These are phyloP conservation scores for Stylosanthes scabra DNA, from an alignment of 331 rosid species.

Conservation along the genomic window DNA sequence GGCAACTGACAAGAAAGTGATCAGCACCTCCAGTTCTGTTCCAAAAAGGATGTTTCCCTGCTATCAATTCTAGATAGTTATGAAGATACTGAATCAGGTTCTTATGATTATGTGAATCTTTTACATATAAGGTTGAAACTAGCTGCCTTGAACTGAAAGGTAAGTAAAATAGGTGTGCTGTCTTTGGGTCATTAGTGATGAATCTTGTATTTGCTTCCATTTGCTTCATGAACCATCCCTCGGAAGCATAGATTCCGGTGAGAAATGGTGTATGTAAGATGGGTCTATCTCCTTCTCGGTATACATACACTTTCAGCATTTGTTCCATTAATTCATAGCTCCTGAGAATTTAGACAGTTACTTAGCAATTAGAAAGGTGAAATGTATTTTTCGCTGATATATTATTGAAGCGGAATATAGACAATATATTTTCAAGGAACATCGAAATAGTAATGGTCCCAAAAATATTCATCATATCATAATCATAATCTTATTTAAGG, in stretches of 20 bases:
- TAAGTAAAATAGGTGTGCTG: constrained; percentile 89
- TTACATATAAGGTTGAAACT: constrained; percentile 63
- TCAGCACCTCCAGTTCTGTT: constrained; percentile 96
- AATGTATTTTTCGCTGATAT: neutral
- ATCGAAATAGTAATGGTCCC: neutral
- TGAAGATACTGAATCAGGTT: constrained; percentile 66
- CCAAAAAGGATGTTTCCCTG: constrained; percentile 70
- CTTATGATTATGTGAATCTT: constrained; percentile 57
- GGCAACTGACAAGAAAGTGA: constrained; percentile 96
- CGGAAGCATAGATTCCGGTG: constrained; percentile 87
- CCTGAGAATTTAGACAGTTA: constrained; percentile 50
- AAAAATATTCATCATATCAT: neutral
- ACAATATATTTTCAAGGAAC: neutral
- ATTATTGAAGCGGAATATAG: neutral
- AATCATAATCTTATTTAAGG: neutral
- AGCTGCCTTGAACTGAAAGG: constrained; percentile 90
- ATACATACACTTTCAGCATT: constrained; percentile 75
- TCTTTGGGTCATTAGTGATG: constrained; percentile 67
- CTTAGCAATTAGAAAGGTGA: neutral
- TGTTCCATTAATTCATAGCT: constrained; percentile 94
- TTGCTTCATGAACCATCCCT: constrained; percentile 95
- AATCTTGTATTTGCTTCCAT: constrained; percentile 67
- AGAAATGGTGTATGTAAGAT: constrained; percentile 79
- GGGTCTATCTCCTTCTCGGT: constrained; percentile 77
- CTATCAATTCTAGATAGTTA: constrained; percentile 64